Conservation (phyloP, 2,329 filamentous ascomycete genomes). For the Exophiala sideris region DNA sequence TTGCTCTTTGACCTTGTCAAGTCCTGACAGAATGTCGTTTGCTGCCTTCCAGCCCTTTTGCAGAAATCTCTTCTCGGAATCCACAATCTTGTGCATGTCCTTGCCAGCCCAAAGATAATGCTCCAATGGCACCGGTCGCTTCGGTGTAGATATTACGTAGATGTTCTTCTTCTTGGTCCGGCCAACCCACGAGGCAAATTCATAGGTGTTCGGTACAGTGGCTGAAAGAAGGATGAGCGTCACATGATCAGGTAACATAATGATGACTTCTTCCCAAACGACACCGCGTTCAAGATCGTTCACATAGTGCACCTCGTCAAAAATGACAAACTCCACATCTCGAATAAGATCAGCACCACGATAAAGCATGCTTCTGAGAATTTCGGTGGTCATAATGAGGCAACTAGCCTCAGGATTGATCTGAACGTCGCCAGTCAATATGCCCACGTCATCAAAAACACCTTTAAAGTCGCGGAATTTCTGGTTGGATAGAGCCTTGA, state of each 20-base stretch:
- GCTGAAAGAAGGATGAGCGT: slow-evolving; percentile 92
- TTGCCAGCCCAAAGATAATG: slow-evolving; percentile 97
- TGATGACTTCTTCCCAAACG: slow-evolving; percentile 99
- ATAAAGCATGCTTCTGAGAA: slow-evolving; percentile 96
- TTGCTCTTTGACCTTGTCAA: slow-evolving; percentile 67
- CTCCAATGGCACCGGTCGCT: slow-evolving; percentile 89
- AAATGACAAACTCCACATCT: slow-evolving; percentile 98
- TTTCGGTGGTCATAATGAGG: slow-evolving; percentile 98
- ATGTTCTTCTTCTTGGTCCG: slow-evolving; percentile 98
- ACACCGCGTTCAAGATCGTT: slow-evolving; percentile 95
- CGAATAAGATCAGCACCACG: slow-evolving; percentile 91
- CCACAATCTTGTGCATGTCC: slow-evolving; percentile 89
- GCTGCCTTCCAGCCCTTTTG: slow-evolving; percentile 95
- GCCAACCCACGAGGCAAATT: slow-evolving; percentile 98
- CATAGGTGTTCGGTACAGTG: slow-evolving; percentile 94
- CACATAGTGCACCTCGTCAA: slow-evolving; percentile 98
- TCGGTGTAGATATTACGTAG: slow-evolving; percentile 96
- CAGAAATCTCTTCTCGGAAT: slow-evolving; percentile 84
- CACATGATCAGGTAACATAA: slow-evolving; percentile 97
- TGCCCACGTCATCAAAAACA: slow-evolving; percentile 87
- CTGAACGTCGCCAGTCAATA: slow-evolving; percentile 94
- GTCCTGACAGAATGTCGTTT: slow-evolving; percentile 74
- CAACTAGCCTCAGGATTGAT: slow-evolving; percentile 97
- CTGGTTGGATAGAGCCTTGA: slow-evolving; percentile 97
- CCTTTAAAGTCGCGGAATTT: slow-evolving; percentile 94